A percentile compares a stretch with the other conserved stretches of the same genome.
Evolutionary conservation across 495 filamentous ascomycete genomes (phyloP).

Genomic region (Penicillium mononematosum): DNA sequence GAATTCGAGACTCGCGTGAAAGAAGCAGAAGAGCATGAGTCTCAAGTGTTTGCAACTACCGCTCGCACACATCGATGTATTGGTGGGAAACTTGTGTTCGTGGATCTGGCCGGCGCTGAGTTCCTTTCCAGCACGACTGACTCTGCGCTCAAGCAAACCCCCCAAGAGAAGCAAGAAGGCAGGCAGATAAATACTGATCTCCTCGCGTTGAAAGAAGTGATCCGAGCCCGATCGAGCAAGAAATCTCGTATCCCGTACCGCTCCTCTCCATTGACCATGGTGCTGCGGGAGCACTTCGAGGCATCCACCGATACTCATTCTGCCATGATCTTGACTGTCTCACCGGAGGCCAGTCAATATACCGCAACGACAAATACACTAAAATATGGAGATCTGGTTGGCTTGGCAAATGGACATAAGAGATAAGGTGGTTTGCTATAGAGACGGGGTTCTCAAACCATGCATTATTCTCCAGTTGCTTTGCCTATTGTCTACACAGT

Average conservation of each 20-base stretch:
- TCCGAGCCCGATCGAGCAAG: constrained; percentile 20
- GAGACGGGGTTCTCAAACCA: background rate
- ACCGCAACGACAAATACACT: constrained; percentile 28
- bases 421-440: background rate
- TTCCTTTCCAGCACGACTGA: constrained; percentile 12
- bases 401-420: constrained; percentile 56
- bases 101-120: constrained; percentile 31
- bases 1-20: constrained; percentile 24
- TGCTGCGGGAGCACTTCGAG: constrained; percentile 26
- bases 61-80: constrained; percentile 14
- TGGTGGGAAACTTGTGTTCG: constrained; percentile 30
- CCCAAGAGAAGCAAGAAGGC: constrained; percentile 24
- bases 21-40: constrained; percentile 18
- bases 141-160: constrained; percentile 17
- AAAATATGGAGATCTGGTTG: constrained; percentile 30
- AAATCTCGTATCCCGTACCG: constrained; percentile 25
- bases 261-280: constrained; percentile 30
- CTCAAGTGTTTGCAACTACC: constrained; percentile 6
- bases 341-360: constrained; percentile 18
- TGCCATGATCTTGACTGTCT: constrained; percentile 26
- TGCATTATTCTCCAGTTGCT: background rate
- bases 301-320: constrained; percentile 14
- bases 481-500: background rate
- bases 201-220: constrained; percentile 33
- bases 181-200: constrained; percentile 32